These are phyloP conservation scores for Erodium texanum DNA, from an alignment of 441 rosid species.

Conservation along the genomic window DNA sequence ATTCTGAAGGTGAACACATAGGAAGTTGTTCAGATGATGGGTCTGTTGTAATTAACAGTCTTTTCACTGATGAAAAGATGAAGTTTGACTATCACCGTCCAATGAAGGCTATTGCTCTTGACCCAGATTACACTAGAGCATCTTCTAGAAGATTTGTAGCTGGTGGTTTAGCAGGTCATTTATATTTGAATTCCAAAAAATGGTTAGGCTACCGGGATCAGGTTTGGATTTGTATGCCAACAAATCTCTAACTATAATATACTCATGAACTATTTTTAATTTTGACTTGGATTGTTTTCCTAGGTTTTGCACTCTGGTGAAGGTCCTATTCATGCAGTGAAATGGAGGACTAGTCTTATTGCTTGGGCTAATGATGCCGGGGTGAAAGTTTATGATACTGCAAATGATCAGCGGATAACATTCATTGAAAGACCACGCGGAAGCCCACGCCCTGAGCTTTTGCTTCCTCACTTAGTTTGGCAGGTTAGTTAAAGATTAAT, in stretches of 20 bases:
- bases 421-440: constrained; percentile 89
- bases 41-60: constrained; percentile 78
- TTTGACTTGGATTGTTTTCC: constrained; percentile 13
- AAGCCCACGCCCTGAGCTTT: constrained; percentile 83
- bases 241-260: constrained; percentile 7
- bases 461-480: constrained; percentile 96
- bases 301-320: constrained; percentile 96
- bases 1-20: constrained; percentile 77
- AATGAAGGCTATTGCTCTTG: constrained; percentile 95
- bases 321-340: constrained; percentile 91
- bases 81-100: constrained; percentile 93
- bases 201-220: constrained; percentile 86
- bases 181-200: constrained; percentile 71
- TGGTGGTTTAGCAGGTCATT: constrained; percentile 94
- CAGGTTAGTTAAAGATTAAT: constrained; percentile 50
- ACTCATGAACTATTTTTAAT: constrained; percentile 3
- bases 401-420: constrained; percentile 85
- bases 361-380: constrained; percentile 99
- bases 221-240: constrained; percentile 35
- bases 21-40: constrained; percentile 99
- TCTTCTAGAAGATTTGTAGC: constrained; percentile 73
- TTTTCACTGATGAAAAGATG: constrained; percentile 88
- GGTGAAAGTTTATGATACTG: constrained; percentile 88
- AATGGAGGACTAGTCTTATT: constrained; percentile 85
- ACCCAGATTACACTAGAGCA: constrained; percentile 75